Evolutionary conservation across 2,329 filamentous ascomycete genomes (phyloP), one percentile per base, ranked within the genome.

Genomic region (Neocucurbitaria cava): DNA sequence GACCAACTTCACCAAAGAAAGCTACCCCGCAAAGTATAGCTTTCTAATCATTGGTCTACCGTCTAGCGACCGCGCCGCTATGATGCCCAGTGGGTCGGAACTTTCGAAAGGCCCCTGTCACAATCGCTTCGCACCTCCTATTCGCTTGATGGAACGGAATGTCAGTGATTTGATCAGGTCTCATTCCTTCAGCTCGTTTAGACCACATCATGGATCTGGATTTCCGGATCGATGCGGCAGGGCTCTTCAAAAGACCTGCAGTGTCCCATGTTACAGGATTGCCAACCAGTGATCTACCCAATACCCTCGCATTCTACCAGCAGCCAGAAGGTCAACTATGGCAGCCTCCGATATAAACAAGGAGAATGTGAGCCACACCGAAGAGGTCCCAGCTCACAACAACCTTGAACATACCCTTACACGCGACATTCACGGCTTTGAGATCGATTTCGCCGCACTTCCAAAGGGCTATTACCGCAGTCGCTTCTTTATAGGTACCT

Each of bases 381-480:
- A 43, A 30, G 26, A 43, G 24, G 23, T 30, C 15, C 4, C 41
- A 9, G 7, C 24, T 6, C 11, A 43, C 24, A 43, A 30, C 17
- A n/a, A 42, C 11, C 26, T 52, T 13, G 48, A 52, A 21, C 46
- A 50, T 21, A 50, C 48, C 8, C 41, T 53, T 23, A 60, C 54
- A 8, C 53, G 54, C 15, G 46, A 57, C 11, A 52, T 57, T 17
- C 46, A 54, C 28, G 54, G 57, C 52, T 43, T 63, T 46, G 41
- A 60, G 26, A 36, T 52, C 11, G 57, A 63, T 31, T 50, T 46
- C 24, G 52, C 26, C 8, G 43, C 56, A 7, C 46, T 56, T 13
- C 56, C 52, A 23, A 52, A 49, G 28, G 59, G 59, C 11, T 62
- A 62, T 48, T 62, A 51, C 33, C 26, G n/a, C 9, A 57, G 46